Conservation (phyloP, 768 basidiomycete species). For the Collybiopsis confluens region DNA sequence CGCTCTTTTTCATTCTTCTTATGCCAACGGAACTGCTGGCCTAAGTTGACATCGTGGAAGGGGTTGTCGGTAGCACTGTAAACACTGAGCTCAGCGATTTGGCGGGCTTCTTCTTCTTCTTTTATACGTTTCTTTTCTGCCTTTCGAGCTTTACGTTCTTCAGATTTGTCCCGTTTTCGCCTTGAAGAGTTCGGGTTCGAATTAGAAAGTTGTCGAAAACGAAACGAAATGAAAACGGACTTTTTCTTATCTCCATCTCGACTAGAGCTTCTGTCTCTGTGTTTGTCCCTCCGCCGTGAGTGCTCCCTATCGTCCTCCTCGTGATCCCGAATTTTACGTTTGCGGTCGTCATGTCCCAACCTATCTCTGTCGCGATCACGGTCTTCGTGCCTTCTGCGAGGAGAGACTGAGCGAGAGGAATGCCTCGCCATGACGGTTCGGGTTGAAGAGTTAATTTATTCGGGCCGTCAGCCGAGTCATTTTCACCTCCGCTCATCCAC, state of each 20-base stretch:
- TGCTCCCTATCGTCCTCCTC: conserved; percentile 25
- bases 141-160: conserved; percentile 79
- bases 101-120: conserved; percentile 87
- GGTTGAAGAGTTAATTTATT: background rate
- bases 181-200: conserved; percentile 31
- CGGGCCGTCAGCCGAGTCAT: background rate
- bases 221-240: conserved; percentile 23
- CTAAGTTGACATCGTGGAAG: conserved; percentile 95
- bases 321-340: no score
- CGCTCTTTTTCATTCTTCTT: conserved; percentile 97
- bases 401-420: conserved; percentile 53
- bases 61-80: conserved; percentile 98
- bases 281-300: background rate
- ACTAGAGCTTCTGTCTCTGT: conserved; percentile 26
- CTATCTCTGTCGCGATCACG: conserved; percentile 31
- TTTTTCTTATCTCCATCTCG: conserved; percentile 34
- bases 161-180: conserved; percentile 83
- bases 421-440: conserved; percentile 37
- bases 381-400: conserved; percentile 35
- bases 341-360: no score
- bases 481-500: background rate
- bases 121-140: conserved; percentile 80
- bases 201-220: background rate
- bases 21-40: conserved; percentile 97
- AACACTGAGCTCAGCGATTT: conserved; percentile 91